These are phyloP conservation scores for Monilinia fructicola DNA, from an alignment of 2,329 filamentous ascomycete species.

Conservation along the genomic window DNA sequence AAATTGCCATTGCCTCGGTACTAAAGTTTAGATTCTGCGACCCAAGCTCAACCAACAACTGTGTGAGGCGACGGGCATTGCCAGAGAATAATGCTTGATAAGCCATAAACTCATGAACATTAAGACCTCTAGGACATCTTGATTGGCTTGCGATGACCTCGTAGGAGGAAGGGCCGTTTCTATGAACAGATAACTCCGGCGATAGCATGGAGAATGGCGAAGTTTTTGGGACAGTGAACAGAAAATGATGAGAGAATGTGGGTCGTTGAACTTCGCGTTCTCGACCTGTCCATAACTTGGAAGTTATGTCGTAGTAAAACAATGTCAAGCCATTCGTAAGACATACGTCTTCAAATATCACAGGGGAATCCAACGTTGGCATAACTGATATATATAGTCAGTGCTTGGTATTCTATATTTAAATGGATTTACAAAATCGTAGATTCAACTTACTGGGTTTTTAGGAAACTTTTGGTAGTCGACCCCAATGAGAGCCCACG, in stretches of 20 bases:
- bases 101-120: neutral
- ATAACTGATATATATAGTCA: neutral
- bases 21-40: neutral
- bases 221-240: neutral
- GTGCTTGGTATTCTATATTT: too few relatives aligned
- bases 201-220: neutral
- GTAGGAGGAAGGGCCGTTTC: neutral
- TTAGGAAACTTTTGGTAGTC: constrained; percentile 37
- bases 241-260: neutral
- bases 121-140: neutral
- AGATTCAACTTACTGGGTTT: constrained; percentile 37
- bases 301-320: neutral
- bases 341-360: neutral
- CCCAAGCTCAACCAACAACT: neutral
- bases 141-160: neutral
- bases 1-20: neutral
- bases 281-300: neutral
- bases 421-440: neutral
- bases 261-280: neutral
- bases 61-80: neutral
- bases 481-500: constrained; percentile 38
- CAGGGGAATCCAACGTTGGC: neutral
- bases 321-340: neutral
- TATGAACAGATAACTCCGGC: neutral
- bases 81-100: neutral